Percentiles rank a stretch among this genome's conserved stretches.
These are phyloP conservation scores for Aurifilum marmelostoma DNA, from an alignment of 2,329 filamentous ascomycete genomes.

Conservation along the genomic window DNA sequence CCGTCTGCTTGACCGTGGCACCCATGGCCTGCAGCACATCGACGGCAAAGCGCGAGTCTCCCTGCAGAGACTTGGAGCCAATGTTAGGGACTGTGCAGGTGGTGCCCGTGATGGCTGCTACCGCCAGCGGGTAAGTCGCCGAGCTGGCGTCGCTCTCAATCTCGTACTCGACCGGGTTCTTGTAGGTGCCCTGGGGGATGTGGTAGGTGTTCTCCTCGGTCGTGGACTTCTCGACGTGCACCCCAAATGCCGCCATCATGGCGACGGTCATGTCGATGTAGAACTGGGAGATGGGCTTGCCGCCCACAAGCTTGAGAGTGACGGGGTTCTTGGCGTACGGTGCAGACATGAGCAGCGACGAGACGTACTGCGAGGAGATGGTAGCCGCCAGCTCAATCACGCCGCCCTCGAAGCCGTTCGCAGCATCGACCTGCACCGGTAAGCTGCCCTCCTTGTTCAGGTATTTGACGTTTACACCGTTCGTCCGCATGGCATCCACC, in stretches of 20 bases:
- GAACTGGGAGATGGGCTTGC: constrained; percentile 92
- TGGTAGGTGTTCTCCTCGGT: constrained; percentile 90
- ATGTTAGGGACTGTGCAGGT: constrained; percentile 97
- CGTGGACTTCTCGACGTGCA: constrained; percentile 74
- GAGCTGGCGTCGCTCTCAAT: constrained; percentile 98
- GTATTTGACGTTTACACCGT: constrained; percentile 87
- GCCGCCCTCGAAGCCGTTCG: constrained; percentile 81
- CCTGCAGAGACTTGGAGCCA: constrained; percentile 87
- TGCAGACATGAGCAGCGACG: constrained; percentile 93
- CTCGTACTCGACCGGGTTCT: constrained; percentile 82
- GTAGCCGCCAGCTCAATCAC: constrained; percentile 91
- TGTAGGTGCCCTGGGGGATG: constrained; percentile 83
- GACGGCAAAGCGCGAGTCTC: constrained; percentile 90
- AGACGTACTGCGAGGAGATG: constrained; percentile 98
- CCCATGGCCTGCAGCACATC: constrained; percentile 93
- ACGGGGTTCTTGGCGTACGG: constrained; percentile 95
- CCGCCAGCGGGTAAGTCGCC: constrained; percentile 90
- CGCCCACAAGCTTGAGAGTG: constrained; percentile 87
- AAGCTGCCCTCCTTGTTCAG: constrained; percentile 82
- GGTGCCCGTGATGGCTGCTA: constrained; percentile 93
- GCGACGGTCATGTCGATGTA: constrained; percentile 99
- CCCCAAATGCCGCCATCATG: constrained; percentile 95
- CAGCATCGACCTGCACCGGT: constrained; percentile 80
- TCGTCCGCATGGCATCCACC: constrained; percentile 84
- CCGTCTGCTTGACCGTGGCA: constrained; percentile 83